These are phyloP conservation scores for Ramalina peruviana DNA, from an alignment of 495 filamentous ascomycete species.

Conservation along the genomic window DNA sequence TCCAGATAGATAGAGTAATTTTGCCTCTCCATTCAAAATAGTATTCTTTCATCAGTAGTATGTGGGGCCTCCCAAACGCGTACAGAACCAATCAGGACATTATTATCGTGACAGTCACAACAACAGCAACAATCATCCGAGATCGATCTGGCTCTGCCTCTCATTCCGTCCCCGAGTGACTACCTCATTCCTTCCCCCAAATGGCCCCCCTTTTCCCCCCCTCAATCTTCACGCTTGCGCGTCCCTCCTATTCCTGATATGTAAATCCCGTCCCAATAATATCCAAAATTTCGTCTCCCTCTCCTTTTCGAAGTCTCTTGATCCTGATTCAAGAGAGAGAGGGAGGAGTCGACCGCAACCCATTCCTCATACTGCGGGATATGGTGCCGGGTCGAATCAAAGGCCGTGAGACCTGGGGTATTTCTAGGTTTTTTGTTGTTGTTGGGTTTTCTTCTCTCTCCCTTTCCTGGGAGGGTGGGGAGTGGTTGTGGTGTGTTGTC, in stretches of 20 bases:
- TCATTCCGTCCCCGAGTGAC: not conserved
- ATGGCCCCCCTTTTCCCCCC: not conserved
- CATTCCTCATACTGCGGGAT: no score
- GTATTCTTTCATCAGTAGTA: no score
- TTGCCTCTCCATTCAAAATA: no score
- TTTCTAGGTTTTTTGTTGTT: slow-evolving; percentile 15
- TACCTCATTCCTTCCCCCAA: no score
- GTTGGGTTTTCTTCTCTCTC: not conserved
- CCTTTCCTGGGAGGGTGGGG: not conserved
- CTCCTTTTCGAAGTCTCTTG: not conserved
- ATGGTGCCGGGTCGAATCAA: not conserved
- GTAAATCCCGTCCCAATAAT: not conserved
- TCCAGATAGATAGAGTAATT: not conserved
- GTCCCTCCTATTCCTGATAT: not conserved
- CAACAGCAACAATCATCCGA: not conserved
- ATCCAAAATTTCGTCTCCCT: not conserved
- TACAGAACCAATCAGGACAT: no score
- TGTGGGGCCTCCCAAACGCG: no score
- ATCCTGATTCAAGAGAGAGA: no score
- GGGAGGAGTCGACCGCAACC: no score
- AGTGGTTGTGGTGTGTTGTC: no score
- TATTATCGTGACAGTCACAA: no score
- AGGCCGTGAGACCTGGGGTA: slow-evolving; percentile 24
- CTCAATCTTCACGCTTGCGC: not conserved
- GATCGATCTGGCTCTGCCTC: not conserved